phyloP scores from a whole-genome alignment of 768 basidiomycete species.

The Hygrophorus pudorinus region DNA sequence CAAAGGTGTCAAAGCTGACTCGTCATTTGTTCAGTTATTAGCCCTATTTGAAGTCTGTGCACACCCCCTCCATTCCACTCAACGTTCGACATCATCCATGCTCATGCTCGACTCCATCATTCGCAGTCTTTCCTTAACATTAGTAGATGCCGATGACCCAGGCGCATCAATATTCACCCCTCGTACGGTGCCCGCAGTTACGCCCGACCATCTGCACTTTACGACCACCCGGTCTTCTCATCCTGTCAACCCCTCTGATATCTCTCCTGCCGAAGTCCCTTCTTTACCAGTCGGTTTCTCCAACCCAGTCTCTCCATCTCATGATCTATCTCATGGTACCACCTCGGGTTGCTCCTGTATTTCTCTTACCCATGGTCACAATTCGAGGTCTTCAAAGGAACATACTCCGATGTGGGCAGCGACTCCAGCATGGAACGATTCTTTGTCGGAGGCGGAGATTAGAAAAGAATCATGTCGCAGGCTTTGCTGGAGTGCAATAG shows the following conservation, averaged over 20 bases:
- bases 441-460: conserved; percentile 54
- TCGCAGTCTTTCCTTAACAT: conserved; percentile 46
- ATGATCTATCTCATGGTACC: neutral
- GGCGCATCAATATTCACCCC: conserved; percentile 37
- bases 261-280: too few relatives aligned
- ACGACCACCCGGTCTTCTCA: neutral
- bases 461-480: conserved; percentile 63
- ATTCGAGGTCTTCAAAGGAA: conserved; percentile 40
- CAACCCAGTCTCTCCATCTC: neutral
- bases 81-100: conserved; percentile 48
- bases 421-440: conserved; percentile 53
- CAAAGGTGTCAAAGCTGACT: conserved; percentile 2
- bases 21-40: conserved; percentile 35
- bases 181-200: conserved; percentile 39
- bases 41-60: conserved; percentile 65
- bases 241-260: neutral
- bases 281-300: too few relatives aligned
- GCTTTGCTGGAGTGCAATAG: conserved; percentile 63
- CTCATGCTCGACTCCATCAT: conserved; percentile 60
- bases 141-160: conserved; percentile 50
- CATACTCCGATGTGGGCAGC: conserved; percentile 53
- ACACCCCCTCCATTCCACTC: conserved; percentile 48
- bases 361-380: conserved; percentile 38
- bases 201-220: neutral
- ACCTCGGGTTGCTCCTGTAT: conserved; percentile 34